These are phyloP conservation scores for Chlamydomonas sphaeroides DNA, from an alignment of 139 green algal species.

Conservation along the genomic window DNA sequence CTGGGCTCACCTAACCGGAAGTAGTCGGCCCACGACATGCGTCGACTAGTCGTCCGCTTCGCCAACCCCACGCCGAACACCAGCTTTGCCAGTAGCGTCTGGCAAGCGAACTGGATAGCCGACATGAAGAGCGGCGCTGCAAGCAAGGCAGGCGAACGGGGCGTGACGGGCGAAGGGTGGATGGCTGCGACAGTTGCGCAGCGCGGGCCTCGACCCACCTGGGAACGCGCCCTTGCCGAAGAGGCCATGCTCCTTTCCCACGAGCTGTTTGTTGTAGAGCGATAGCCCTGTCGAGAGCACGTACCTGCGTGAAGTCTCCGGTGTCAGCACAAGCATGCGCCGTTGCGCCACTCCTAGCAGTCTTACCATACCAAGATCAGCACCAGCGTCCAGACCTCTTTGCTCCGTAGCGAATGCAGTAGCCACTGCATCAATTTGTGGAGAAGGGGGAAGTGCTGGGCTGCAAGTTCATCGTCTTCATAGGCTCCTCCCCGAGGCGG, in stretches of 20 bases:
- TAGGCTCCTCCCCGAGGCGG: too few species aligned
- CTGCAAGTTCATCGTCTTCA: too few species aligned
- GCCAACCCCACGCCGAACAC: conserved; percentile 63
- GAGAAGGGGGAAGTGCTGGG: too few species aligned
- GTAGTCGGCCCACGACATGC: conserved; percentile 71
- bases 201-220: conserved; percentile 58
- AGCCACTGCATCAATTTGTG: too few species aligned
- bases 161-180: too few species aligned
- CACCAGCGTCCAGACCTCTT: background rate
- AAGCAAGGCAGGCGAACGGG: too few species aligned
- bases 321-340: background rate
- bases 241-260: conserved; percentile 76
- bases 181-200: too few species aligned
- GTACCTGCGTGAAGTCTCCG: conserved; percentile 67
- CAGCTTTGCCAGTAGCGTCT: conserved; percentile 70
- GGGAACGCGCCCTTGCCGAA: conserved; percentile 78
- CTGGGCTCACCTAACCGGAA: conserved; percentile 61
- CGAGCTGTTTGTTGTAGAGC: conserved; percentile 81
- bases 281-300: conserved; percentile 79
- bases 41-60: conserved; percentile 42
- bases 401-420: background rate
- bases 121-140: conserved; percentile 66
- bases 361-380: conserved; percentile 23
- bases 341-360: too few species aligned
- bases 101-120: conserved; percentile 78